Percentiles rank a stretch among this genome's conserved stretches.
Conservation (phyloP, 306 rosid genomes). For the Prunus persica region DNA sequence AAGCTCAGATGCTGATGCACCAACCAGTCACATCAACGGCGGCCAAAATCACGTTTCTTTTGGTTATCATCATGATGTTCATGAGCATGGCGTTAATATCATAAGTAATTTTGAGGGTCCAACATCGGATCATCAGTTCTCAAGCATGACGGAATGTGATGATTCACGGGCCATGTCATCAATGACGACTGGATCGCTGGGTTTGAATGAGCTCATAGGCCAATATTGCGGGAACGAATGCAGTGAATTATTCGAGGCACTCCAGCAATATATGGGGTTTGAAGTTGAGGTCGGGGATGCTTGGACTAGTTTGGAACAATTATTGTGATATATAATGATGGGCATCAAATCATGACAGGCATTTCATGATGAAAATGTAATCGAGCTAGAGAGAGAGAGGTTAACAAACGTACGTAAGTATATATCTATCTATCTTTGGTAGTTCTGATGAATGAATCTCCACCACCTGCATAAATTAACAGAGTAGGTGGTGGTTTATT, state of each 20-base stretch:
- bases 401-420: background rate
- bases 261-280: background rate
- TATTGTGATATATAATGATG: background rate
- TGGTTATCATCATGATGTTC: background rate
- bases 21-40: background rate
- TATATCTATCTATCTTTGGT: too few species aligned
- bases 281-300: background rate
- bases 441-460: too few species aligned
- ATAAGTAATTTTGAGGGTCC: background rate
- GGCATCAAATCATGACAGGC: too few species aligned
- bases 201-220: background rate
- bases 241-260: background rate
- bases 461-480: background rate
- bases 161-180: background rate
- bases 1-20: background rate
- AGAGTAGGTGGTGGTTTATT: background rate
- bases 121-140: background rate
- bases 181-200: background rate
- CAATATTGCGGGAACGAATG: background rate
- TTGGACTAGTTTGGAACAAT: background rate
- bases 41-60: background rate
- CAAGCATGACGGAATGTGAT: background rate
- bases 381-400: background rate
- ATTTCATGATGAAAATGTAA: background rate
- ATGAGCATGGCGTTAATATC: background rate